Evolutionary conservation across 2,329 filamentous ascomycete genomes (phyloP).

Genomic region (Ceratocystis huliohia): DNA sequence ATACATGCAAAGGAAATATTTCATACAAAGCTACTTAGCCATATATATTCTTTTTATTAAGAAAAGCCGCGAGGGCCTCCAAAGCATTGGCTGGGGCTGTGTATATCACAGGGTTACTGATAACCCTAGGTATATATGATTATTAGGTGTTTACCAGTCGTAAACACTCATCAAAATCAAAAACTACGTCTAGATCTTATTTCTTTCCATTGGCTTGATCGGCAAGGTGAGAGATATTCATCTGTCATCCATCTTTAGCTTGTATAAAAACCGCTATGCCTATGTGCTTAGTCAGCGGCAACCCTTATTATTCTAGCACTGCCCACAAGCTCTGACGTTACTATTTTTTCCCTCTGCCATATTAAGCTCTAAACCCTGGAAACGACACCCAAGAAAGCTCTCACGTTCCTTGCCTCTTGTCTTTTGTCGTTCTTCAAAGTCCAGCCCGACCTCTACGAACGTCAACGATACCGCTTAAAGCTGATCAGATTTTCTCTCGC

Average conservation of each 20-base stretch:
- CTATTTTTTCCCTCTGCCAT: background rate
- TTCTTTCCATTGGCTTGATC: too few relatives aligned
- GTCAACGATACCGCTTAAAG: conserved; percentile 2
- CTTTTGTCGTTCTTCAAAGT: background rate
- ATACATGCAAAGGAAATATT: too few relatives aligned
- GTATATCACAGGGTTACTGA: background rate
- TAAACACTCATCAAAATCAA: too few relatives aligned
- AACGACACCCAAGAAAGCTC: background rate
- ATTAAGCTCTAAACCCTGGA: conserved; percentile 4
- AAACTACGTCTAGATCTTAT: too few relatives aligned
- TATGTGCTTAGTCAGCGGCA: background rate
- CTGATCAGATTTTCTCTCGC: background rate
- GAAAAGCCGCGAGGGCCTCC: background rate
- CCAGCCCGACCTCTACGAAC: background rate
- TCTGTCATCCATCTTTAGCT: too few relatives aligned
- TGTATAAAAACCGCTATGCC: background rate
- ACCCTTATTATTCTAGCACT: background rate
- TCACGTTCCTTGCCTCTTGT: background rate
- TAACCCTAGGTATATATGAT: background rate
- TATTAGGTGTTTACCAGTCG: too few relatives aligned
- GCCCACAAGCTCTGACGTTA: conserved; percentile 7
- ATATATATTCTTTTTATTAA: too few relatives aligned
- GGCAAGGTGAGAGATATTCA: too few relatives aligned
- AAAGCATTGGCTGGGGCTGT: background rate
- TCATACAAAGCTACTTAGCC: too few relatives aligned